These are phyloP conservation scores for Apiospora malaysiana DNA, from an alignment of 2,329 filamentous ascomycete genomes.

Conservation along the genomic window DNA sequence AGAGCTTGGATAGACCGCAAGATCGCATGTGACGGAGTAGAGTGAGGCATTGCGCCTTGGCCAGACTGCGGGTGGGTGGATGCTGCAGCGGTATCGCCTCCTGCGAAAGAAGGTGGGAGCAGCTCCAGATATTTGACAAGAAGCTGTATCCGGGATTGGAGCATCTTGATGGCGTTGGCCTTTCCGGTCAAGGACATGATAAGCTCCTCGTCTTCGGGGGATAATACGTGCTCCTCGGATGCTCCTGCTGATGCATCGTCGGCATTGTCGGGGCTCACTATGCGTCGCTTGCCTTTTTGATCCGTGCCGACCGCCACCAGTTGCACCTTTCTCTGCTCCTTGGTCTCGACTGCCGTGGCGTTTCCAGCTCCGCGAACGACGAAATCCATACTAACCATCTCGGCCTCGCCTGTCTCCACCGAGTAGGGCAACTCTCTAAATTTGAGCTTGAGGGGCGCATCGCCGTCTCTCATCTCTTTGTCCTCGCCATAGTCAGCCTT, in stretches of 20 bases:
- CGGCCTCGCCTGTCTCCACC: slow-evolving; percentile 91
- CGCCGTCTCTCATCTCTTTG: slow-evolving; percentile 73
- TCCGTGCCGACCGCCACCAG: slow-evolving; percentile 51
- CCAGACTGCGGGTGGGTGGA: slow-evolving; percentile 28
- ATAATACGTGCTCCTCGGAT: slow-evolving; percentile 54
- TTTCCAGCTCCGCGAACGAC: slow-evolving; percentile 85
- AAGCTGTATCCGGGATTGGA: slow-evolving; percentile 77
- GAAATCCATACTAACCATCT: slow-evolving; percentile 97
- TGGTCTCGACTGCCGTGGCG: slow-evolving; percentile 64
- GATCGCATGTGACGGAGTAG: slow-evolving; percentile 68
- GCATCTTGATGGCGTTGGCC: slow-evolving; percentile 91
- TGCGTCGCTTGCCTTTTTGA: slow-evolving; percentile 57
- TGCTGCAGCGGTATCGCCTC: slow-evolving; percentile 45
- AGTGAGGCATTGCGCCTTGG: slow-evolving; percentile 43
- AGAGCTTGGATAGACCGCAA: slow-evolving; percentile 89
- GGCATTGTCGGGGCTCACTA: slow-evolving; percentile 41
- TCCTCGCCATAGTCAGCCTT: slow-evolving; percentile 62
- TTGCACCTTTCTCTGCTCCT: slow-evolving; percentile 48
- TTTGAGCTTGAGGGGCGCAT: slow-evolving; percentile 64
- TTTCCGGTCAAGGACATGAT: slow-evolving; percentile 79
- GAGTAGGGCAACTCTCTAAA: slow-evolving; percentile 87
- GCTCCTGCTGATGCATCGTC: slow-evolving; percentile 38
- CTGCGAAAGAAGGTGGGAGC: slow-evolving; percentile 62
- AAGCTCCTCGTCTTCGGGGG: slow-evolving; percentile 65
- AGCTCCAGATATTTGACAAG: slow-evolving; percentile 78